A percentile compares a stretch with the other conserved stretches of the same genome.
These are phyloP conservation scores for Steccherinum ochraceum DNA, from an alignment of 768 basidiomycete species.

Conservation along the genomic window DNA sequence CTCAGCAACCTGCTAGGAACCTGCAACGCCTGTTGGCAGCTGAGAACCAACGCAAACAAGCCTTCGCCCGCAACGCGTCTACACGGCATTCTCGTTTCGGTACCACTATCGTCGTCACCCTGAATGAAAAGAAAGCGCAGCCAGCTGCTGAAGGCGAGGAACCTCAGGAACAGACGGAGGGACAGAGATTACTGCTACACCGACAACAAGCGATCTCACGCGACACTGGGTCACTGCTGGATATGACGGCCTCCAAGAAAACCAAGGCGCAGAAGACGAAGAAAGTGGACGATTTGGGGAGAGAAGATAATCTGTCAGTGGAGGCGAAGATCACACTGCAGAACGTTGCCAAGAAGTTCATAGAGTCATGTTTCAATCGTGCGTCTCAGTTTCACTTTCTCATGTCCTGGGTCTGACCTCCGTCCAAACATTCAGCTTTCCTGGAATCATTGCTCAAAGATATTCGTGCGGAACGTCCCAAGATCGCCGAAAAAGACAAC, in stretches of 20 bases:
- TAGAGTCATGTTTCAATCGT: conserved; percentile 89
- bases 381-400: conserved; percentile 26
- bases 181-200: conserved; percentile 71
- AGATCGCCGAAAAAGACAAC: conserved; percentile 93
- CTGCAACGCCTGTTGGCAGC: conserved; percentile 71
- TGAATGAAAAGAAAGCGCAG: conserved; percentile 47
- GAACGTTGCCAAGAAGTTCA: conserved; percentile 62
- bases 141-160: conserved; percentile 19
- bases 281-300: conserved; percentile 63
- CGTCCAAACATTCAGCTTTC: conserved; percentile 45
- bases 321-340: conserved; percentile 64
- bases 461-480: conserved; percentile 85
- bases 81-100: conserved; percentile 96
- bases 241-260: conserved; percentile 38
- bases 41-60: conserved; percentile 63
- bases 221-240: conserved; percentile 66
- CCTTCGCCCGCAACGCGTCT: conserved; percentile 44
- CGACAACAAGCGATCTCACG: conserved; percentile 73
- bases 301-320: conserved; percentile 59
- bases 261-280: conserved; percentile 52
- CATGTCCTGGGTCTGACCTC: neutral
- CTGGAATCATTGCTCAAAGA: conserved; percentile 82
- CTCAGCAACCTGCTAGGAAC: conserved; percentile 62
- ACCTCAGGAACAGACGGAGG: conserved; percentile 22
- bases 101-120: conserved; percentile 81